Evolutionary conservation across 495 filamentous ascomycete genomes (phyloP).

Genomic region (Aspergillus saccharolyticus): DNA sequence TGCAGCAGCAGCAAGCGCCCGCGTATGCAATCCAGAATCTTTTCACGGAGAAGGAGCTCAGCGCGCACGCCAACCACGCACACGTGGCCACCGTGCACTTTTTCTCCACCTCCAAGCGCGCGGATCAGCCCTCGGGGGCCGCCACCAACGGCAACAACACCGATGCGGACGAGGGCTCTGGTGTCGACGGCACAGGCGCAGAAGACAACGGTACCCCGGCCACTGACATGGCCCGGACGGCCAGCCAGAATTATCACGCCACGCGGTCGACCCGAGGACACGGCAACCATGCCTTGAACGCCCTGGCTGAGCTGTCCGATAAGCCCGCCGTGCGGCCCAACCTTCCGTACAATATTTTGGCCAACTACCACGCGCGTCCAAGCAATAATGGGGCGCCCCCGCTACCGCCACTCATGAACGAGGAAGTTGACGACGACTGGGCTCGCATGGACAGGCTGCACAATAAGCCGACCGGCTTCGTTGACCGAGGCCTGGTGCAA

Average conservation of each 20-base stretch:
- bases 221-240: constrained; percentile 64
- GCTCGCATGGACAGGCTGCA: constrained; percentile 49
- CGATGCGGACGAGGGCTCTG: constrained; percentile 40
- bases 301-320: constrained; percentile 59
- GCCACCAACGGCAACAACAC: constrained; percentile 44
- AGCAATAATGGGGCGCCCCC: constrained; percentile 44
- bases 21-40: constrained; percentile 80
- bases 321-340: constrained; percentile 59
- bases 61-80: constrained; percentile 65
- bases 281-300: constrained; percentile 52
- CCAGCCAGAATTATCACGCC: constrained; percentile 59
- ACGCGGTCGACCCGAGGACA: constrained; percentile 64
- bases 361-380: constrained; percentile 43
- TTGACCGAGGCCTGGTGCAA: constrained; percentile 37
- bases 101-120: constrained; percentile 48
- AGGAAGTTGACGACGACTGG: constrained; percentile 57
- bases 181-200: constrained; percentile 40
- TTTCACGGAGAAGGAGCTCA: constrained; percentile 90
- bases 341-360: constrained; percentile 55
- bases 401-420: constrained; percentile 47
- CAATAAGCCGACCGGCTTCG: constrained; percentile 30
- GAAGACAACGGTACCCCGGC: constrained; percentile 55
- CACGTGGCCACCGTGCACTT: constrained; percentile 59
- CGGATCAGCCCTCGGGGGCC: constrained; percentile 36
- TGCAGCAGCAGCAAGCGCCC: constrained; percentile 41